Conservation (phyloP, 1,284 basidiomycete genomes). For the Cryptococcus jaspeensis region DNA sequence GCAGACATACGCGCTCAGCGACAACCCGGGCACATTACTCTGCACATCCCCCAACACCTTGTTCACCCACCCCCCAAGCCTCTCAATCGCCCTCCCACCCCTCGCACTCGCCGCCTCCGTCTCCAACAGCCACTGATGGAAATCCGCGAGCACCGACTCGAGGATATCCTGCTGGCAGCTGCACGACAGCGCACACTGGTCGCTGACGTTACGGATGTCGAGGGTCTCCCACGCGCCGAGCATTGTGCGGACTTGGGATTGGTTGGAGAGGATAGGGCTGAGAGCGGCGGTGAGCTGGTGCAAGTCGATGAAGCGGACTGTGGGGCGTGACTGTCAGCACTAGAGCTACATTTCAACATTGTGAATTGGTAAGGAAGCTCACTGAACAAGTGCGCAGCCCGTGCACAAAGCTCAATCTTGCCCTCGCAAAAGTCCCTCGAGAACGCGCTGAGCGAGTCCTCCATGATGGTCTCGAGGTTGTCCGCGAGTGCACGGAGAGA, state of each 20-base stretch:
- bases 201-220: slow-evolving; percentile 26
- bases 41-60: slow-evolving; percentile 7
- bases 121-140: slow-evolving; percentile 31
- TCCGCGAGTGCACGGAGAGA: slow-evolving; percentile 26
- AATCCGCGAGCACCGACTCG: slow-evolving; percentile 24
- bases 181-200: slow-evolving; percentile 35
- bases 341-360: too few relatives aligned
- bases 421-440: slow-evolving; percentile 24
- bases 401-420: slow-evolving; percentile 32
- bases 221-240: slow-evolving; percentile 35
- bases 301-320: slow-evolving; percentile 38
- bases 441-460: slow-evolving; percentile 21
- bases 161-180: slow-evolving; percentile 26
- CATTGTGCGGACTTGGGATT: slow-evolving; percentile 30
- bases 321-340: neutral
- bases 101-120: slow-evolving; percentile 9
- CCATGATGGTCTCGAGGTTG: slow-evolving; percentile 35
- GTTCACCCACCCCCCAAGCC: slow-evolving; percentile 25
- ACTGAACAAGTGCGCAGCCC: slow-evolving; percentile 36
- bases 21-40: neutral
- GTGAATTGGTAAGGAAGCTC: slow-evolving; percentile 8
- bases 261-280: slow-evolving; percentile 33
- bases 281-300: slow-evolving; percentile 37
- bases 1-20: slow-evolving; percentile 14
- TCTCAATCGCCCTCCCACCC: slow-evolving; percentile 14